Evolutionary conservation across 2,329 filamentous ascomycete species (phyloP).

Genomic region (Beauveria scarabaeidicola): DNA sequence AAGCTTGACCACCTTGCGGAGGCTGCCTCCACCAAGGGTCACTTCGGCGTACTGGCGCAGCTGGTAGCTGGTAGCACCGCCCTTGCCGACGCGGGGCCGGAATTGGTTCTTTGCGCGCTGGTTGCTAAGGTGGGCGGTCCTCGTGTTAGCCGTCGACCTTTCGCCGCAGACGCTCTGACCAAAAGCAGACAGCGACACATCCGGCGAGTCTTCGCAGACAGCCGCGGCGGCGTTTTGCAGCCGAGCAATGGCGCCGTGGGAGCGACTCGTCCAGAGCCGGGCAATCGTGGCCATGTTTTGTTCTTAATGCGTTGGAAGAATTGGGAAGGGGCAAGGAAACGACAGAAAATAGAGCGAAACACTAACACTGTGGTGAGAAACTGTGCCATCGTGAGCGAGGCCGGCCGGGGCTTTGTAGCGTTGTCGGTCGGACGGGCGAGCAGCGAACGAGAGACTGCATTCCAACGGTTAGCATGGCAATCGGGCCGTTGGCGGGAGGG

Average conservation of each 20-base stretch:
- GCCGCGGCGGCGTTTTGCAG: constrained; percentile 24
- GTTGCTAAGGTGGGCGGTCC: constrained; percentile 48
- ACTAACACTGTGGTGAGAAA: constrained; percentile 37
- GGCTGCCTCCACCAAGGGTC: constrained; percentile 85
- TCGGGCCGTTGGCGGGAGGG: constrained; percentile 13
- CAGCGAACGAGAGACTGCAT: constrained; percentile 20
- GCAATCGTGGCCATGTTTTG: constrained; percentile 16
- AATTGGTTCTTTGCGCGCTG: constrained; percentile 85
- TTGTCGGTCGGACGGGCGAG: constrained; percentile 7
- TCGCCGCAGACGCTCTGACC: constrained; percentile 5
- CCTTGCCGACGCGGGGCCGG: constrained; percentile 80
- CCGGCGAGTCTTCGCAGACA: constrained; percentile 21
- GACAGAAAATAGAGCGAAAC: not conserved
- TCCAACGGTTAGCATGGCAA: constrained; percentile 36
- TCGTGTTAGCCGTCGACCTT: constrained; percentile 22
- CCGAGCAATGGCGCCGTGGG: constrained; percentile 23
- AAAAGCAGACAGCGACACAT: constrained; percentile 4
- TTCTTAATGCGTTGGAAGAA: not conserved
- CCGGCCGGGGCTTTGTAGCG: constrained; percentile 8
- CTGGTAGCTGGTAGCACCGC: constrained; percentile 81
- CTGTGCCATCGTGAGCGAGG: constrained; percentile 27
- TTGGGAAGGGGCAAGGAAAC: not conserved
- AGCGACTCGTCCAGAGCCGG: constrained; percentile 26
- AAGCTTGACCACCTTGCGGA: constrained; percentile 92
- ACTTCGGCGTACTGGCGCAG: constrained; percentile 97